Base-by-base conservation (phyloP, 371 early-diverging fungal genomes). In the Haplosporangium sp. region DNA sequence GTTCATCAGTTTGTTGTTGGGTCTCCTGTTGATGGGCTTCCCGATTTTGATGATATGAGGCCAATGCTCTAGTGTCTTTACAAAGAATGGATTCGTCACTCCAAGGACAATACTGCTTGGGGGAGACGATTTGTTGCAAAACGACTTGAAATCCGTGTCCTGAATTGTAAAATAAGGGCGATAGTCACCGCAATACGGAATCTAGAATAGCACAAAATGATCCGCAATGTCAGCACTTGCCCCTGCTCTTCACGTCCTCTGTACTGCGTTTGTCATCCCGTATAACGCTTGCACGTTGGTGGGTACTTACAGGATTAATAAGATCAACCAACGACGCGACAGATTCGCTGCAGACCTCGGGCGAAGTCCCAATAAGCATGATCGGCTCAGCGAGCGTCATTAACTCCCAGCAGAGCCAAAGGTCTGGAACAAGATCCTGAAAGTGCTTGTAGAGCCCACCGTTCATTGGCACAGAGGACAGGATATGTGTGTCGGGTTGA, bases 91-190 rank as follows among this genome's bases (percentile, higher is more conserved):
- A 72, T 99, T 99, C 11, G 99, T 97, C 6, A 96, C 96, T 18
- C 99, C 99, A 14, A 95, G 77, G 6, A 99, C 82, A 21, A 96
- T 85, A 65, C 92, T 95, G 2, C 92, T 89, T n/a, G 93, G 87
- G n/a, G 95, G 91, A 70, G 89, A 84, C 69, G 69, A 81, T 58
- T 91, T 89, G 57, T 84, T 90, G 6, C 91, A 90, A 67, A 93
- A 87, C 16, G 86, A 81, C 65, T 91, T 90, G 67, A 96, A 93
- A 74, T 99, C 99, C 0, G 95, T 84, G 76, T 97, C 98, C 76
- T 97, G 97, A 54, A 99, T 94, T 0, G 99, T 99, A 65, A 98
- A 94, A 68, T 97, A 99, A 29, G 98, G 98, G 23, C 98, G 90
- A 73, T 90, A 96, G 81, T 97, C 97, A 23, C 98, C 98, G 63